Base-by-base conservation (phyloP, 768 basidiomycete species). In the Tylopilus rubrobrunneus region DNA sequence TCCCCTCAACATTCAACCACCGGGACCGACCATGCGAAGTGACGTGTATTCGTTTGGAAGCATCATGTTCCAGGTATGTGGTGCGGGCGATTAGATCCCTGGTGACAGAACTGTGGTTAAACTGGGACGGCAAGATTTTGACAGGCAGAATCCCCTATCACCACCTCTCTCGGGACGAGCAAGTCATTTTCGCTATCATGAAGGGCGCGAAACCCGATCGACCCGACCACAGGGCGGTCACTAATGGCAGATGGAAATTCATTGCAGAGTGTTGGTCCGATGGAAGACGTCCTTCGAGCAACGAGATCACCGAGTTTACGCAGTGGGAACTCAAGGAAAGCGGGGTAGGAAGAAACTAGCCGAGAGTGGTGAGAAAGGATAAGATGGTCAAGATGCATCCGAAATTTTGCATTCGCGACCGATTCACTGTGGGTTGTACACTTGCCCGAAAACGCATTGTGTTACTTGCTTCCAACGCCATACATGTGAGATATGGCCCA, bases 11-110 rank as follows among this genome's bases (percentile, higher is more conserved):
- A 6, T 27, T 11, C 12, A 36, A 10, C 14, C n/a, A 23, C 40
- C 21, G 11, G 12, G 5, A 36, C 44, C 50, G 12, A 55, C 23
- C 4, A 31, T 15, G 21, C 40, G 31, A 29, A 53, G 55, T 5
- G 48, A 59, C 25, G 29, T 44, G 7, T 57, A 56, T 19, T 56
- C 55, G 3, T 57, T 57, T 28, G 47, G 55, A 33, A 52, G 54
- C 19, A 34, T 58, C 28, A 56, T 49, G 57, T 47, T 58, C 10
- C 55, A 56, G 48, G 57, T 57, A 12, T 33, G 56, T 44, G 31
- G 37, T 19, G 27, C 25, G 21, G 3, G 12, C 3, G 2, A 31
- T 17, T 37, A 7, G 15, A 9, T 2, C 23, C 11, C 34, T 23
- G 23, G 4, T 23, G 19, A 15, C 1, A n/a, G 5, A 39, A 19